Evolutionary conservation across 2,329 filamentous ascomycete species (phyloP).

Genomic region (Parastagonospora nodorum): DNA sequence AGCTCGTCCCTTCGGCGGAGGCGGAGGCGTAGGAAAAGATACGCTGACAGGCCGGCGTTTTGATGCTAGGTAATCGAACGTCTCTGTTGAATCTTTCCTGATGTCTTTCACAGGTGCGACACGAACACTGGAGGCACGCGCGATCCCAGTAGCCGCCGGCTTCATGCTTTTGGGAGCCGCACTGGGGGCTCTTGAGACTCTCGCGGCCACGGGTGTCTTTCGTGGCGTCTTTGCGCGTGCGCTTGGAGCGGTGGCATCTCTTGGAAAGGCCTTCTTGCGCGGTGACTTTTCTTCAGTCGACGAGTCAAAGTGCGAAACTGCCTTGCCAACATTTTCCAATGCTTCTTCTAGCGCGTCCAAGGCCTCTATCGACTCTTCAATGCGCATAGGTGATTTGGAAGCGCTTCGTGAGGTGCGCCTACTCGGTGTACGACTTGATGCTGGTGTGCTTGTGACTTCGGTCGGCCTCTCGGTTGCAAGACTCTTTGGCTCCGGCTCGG

Average conservation of each 20-base stretch:
- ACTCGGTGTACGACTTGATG: constrained; percentile 23
- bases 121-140: constrained; percentile 36
- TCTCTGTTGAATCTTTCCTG: constrained; percentile 29
- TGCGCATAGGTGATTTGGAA: constrained; percentile 39
- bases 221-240: constrained; percentile 9
- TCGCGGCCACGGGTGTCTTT: constrained; percentile 18
- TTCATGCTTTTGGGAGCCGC: constrained; percentile 36
- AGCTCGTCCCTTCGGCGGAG: constrained; percentile 54
- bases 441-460: constrained; percentile 29
- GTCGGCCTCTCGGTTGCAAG: constrained; percentile 31
- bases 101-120: constrained; percentile 25
- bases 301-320: constrained; percentile 43
- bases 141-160: constrained; percentile 26
- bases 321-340: constrained; percentile 53
- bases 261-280: constrained; percentile 21
- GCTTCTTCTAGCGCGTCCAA: constrained; percentile 59
- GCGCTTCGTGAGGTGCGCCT: constrained; percentile 30
- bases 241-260: constrained; percentile 7
- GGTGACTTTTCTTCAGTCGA: constrained; percentile 37
- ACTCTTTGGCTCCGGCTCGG: constrained; percentile 36
- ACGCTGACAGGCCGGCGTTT: constrained; percentile 55
- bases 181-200: constrained; percentile 34
- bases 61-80: constrained; percentile 47
- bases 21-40: constrained; percentile 54
- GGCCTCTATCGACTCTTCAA: constrained; percentile 56